A percentile compares a stretch with the other conserved stretches of the same genome.
phyloP scores from a whole-genome alignment of 73 alveolate genomes.

The Paramecium primaurelia region DNA sequence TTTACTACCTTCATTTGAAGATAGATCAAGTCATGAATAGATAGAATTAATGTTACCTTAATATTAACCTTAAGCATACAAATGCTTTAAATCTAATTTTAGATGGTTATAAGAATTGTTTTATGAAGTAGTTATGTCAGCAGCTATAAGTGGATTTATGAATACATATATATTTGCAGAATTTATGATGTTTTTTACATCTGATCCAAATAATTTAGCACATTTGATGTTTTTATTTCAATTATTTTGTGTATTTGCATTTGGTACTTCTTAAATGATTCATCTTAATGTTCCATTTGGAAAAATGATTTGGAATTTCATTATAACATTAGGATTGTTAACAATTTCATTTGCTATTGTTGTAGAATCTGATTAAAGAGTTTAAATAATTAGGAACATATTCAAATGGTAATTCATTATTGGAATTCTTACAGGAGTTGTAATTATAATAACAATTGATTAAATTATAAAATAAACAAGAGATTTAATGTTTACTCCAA shows the following conservation, averaged over 20 bases:
- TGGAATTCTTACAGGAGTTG: background rate
- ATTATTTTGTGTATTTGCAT: background rate
- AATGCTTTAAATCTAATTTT: background rate
- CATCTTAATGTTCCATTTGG: background rate
- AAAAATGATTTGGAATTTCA: background rate
- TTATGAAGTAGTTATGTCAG: background rate
- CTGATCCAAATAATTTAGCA: background rate
- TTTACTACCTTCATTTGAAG: background rate
- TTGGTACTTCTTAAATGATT: conserved; percentile 2
- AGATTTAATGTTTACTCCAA: background rate
- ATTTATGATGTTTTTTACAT: conserved; percentile 8
- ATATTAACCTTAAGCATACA: background rate
- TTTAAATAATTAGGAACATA: background rate
- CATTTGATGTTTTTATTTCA: conserved; percentile 32
- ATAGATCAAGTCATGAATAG: conserved; percentile 14
- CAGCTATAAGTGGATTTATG: background rate
- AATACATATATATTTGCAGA: background rate
- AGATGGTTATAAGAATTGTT: conserved; percentile 48
- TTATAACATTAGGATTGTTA: background rate
- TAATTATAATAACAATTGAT: background rate
- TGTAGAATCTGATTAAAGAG: background rate
- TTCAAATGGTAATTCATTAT: conserved; percentile 38
- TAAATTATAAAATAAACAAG: background rate
- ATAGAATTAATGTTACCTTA: conserved; percentile 15
- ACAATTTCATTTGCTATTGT: background rate